Evolutionary conservation across 768 basidiomycete species (phyloP), one percentile per base, ranked within the genome.

Genomic region (Hebeloma cylindrosporum): DNA sequence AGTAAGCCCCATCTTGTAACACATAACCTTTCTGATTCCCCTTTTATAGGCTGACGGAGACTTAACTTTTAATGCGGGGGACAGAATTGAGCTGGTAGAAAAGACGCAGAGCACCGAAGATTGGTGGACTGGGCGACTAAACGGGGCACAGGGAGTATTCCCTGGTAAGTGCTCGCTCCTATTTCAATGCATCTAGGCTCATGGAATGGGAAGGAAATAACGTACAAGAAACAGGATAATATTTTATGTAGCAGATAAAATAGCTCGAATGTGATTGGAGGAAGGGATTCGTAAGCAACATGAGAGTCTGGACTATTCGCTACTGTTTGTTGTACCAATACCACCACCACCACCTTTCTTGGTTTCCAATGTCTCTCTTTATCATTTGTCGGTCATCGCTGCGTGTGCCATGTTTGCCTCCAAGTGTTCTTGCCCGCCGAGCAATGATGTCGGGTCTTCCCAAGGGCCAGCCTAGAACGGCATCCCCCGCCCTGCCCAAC

Each of bases 101-200:
- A 80, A 79, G 65, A 83, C 85, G 13, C 79, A 77, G 5, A 93
- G 82, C 57, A 61, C 83, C 20, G 91, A 98, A 61, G 94, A 98
- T 60, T 97, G 94, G 94, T 98, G 95, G 95, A 96, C 93, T 20
- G 94, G 95, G 5, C 77, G 79, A 57, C 41, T 95, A 54, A 82
- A 90, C 52, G 93, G 93, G 5, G 62, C 64, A 50, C 80, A 90
- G 61, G 94, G 94, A 6, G 87, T 93, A 11, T 97, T 97, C 69
- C 95, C 94, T 43, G 90, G 88, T 79, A 68, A 61, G 62, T 54
- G n/a, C n/a, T n/a, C n/a, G n/a, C n/a, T n/a, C n/a, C n/a, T n/a
- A n/a, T n/a, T n/a, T n/a, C n/a, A n/a, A n/a, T n/a, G n/a, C n/a
- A n/a, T n/a, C n/a, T n/a, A n/a, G n/a, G 44, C 45, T 39, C 38